Conservation (phyloP, 768 basidiomycete species). For the Trichaptum fuscoviolaceum region DNA sequence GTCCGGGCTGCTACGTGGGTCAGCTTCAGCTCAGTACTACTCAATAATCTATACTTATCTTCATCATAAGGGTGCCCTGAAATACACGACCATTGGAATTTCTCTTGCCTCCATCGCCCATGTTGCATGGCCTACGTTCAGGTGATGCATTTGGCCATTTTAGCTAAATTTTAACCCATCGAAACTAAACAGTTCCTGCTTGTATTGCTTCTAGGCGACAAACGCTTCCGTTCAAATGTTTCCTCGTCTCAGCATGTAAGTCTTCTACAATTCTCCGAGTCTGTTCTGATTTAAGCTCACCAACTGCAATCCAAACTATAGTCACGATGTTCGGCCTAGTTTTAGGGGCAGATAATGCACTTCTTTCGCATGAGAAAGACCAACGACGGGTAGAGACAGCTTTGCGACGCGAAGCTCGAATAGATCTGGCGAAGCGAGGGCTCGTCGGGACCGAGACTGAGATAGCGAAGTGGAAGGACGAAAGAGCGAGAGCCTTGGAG, state of each 20-base stretch:
- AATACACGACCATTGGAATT: slow-evolving; percentile 48
- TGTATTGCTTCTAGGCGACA: slow-evolving; percentile 49
- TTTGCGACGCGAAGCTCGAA: slow-evolving; percentile 65
- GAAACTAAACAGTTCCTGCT: background rate
- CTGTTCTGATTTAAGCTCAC: background rate
- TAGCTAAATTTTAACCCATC: background rate
- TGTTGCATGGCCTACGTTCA: slow-evolving; percentile 67
- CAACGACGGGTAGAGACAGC: slow-evolving; percentile 63
- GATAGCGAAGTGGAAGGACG: slow-evolving; percentile 72
- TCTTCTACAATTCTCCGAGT: slow-evolving; percentile 3
- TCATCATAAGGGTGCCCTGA: slow-evolving; percentile 43
- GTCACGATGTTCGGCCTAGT: slow-evolving; percentile 65
- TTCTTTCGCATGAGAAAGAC: slow-evolving; percentile 62
- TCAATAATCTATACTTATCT: slow-evolving; percentile 11
- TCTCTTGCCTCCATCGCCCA: slow-evolving; percentile 62
- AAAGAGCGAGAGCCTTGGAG: slow-evolving; percentile 22
- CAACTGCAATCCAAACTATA: slow-evolving; percentile 13
- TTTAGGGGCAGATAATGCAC: slow-evolving; percentile 70
- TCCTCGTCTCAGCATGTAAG: slow-evolving; percentile 68
- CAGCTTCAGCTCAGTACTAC: slow-evolving; percentile 19
- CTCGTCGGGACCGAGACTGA: slow-evolving; percentile 79
- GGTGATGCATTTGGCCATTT: slow-evolving; percentile 34
- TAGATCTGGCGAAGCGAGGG: slow-evolving; percentile 70
- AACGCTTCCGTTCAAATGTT: slow-evolving; percentile 76
- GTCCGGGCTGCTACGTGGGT: slow-evolving; percentile 54